Base-by-base conservation (phyloP, 129 eudicot species). In the Tagetes patula region DNA sequence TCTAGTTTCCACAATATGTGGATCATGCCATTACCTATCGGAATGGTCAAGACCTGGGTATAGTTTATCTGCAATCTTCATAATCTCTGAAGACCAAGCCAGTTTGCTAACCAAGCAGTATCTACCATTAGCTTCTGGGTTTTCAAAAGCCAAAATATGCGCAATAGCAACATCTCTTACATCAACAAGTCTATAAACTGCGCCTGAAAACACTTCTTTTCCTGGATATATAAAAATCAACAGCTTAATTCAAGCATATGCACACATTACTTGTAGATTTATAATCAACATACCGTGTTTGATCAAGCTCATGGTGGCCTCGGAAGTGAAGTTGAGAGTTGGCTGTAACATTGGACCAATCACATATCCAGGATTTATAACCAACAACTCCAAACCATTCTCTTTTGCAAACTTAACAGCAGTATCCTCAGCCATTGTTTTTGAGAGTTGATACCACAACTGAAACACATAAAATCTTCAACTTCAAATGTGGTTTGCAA, bases 121-220 rank as follows among this genome's bases (percentile, higher is more conserved):
- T 77, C 87, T 83, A 36, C 85, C 84, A 41, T 69, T 77, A 5
- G 91, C 91, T 7, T 86, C 43, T 31, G 84, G 80, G 47, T 62
- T 67, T 78, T 86, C 87, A 77, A 81, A 81, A 34, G 91, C 91
- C 71, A 67, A 65, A 14, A 86, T 64, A 73, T 83, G 91, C 34
- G 81, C 91, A 20, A 3, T 49, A 2, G 79, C 88, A 47, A 86
- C 86, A 75, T 86, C 91, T 66, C 85, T 86, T 11, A 86, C 84
- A 80, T 86, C 85, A 59, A 86, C 87, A 75, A 72, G 72, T 14
- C 75, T 76, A 10, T 65, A 60, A 32, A 65, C 64, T 65, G 66
- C 80, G n/a, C 54, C 75, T 0, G 67, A 10, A 13, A 37, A 58
- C 36, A 68, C 8, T 3, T 73, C 87, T 55, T 55, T 38, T 69